A percentile compares a stretch with the other conserved stretches of the same genome.
phyloP scores from a whole-genome alignment of 192 early-diverging fungal genomes.

The Cladochytrium replicatum region DNA sequence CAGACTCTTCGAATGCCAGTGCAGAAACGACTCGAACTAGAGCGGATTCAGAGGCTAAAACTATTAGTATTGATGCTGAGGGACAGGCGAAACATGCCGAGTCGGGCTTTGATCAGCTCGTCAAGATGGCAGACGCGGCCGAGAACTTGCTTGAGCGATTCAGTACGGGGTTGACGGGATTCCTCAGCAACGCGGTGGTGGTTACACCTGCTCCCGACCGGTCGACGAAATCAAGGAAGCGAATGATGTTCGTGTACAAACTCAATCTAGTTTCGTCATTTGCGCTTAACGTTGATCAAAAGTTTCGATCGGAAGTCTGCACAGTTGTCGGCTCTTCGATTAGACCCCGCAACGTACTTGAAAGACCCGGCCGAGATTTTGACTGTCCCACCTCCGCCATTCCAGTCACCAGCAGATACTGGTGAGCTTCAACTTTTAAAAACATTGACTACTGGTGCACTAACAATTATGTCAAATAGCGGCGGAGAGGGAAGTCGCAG shows the following conservation, averaged over 20 bases:
- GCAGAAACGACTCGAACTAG: too few relatives aligned
- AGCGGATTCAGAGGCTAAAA: too few relatives aligned
- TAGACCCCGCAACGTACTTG: constrained; percentile 12
- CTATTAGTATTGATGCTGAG: too few relatives aligned
- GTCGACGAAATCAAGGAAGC: constrained; percentile 18
- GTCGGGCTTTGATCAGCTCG: too few relatives aligned
- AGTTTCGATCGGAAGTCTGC: constrained; percentile 30
- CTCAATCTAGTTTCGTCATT: not conserved
- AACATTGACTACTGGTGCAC: too few relatives aligned
- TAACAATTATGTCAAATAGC: too few relatives aligned
- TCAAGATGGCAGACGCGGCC: constrained; percentile 19
- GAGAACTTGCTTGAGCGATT: constrained; percentile 26
- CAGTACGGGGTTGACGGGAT: constrained; percentile 13
- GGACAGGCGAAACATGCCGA: too few relatives aligned
- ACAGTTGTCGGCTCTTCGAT: constrained; percentile 13
- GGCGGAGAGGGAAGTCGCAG: constrained; percentile 6
- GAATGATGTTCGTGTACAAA: not conserved
- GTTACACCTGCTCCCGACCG: constrained; percentile 5
- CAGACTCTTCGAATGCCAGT: too few relatives aligned
- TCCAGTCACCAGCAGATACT: too few relatives aligned
- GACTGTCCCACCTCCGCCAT: too few relatives aligned
- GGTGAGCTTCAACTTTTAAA: too few relatives aligned
- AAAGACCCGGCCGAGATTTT: constrained; percentile 17
- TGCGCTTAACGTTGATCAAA: too few relatives aligned
- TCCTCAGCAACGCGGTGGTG: constrained; percentile 15